Conservation (phyloP, 2,329 filamentous ascomycete genomes). For the Exophiala sp. region DNA sequence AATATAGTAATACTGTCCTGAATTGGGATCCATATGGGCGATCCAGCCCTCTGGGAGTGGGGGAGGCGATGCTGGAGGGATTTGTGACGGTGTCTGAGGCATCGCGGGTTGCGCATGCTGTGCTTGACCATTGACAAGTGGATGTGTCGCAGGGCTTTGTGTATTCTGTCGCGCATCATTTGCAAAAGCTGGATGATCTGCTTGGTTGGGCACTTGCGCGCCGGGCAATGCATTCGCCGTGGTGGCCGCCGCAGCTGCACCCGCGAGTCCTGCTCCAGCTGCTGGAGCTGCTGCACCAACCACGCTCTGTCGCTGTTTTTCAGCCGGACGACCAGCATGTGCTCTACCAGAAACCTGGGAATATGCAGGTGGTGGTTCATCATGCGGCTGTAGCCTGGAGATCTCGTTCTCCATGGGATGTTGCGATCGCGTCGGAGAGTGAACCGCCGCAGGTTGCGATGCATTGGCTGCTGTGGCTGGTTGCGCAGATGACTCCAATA, state of each 20-base stretch:
- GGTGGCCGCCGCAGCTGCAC: slow-evolving; percentile 20
- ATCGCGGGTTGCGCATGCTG: slow-evolving; percentile 15
- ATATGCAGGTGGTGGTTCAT: slow-evolving; percentile 80
- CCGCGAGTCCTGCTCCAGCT: slow-evolving; percentile 18
- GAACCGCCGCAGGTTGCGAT: slow-evolving; percentile 32
- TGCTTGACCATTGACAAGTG: slow-evolving; percentile 19
- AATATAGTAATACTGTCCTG: slow-evolving; percentile 98
- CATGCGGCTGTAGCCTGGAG: slow-evolving; percentile 70
- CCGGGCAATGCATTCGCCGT: slow-evolving; percentile 23
- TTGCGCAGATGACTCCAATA: slow-evolving; percentile 51
- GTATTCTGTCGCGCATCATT: slow-evolving; percentile 65
- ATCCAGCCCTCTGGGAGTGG: slow-evolving; percentile 98
- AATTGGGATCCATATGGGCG: slow-evolving; percentile 89
- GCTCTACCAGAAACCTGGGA: slow-evolving; percentile 63
- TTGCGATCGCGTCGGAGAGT: slow-evolving; percentile 44
- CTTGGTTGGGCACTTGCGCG: slow-evolving; percentile 36
- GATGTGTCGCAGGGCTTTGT: slow-evolving; percentile 30
- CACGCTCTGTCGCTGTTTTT: slow-evolving; percentile 62
- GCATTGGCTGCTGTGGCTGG: slow-evolving; percentile 43
- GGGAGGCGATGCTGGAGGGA: slow-evolving; percentile 77
- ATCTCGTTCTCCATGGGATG: slow-evolving; percentile 84
- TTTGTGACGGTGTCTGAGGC: slow-evolving; percentile 33
- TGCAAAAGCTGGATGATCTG: slow-evolving; percentile 82
- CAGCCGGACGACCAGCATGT: slow-evolving; percentile 62
- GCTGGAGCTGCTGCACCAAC: slow-evolving; percentile 27